Conservation (phyloP, 106 monocot species). For the Iris macrosiphon region DNA sequence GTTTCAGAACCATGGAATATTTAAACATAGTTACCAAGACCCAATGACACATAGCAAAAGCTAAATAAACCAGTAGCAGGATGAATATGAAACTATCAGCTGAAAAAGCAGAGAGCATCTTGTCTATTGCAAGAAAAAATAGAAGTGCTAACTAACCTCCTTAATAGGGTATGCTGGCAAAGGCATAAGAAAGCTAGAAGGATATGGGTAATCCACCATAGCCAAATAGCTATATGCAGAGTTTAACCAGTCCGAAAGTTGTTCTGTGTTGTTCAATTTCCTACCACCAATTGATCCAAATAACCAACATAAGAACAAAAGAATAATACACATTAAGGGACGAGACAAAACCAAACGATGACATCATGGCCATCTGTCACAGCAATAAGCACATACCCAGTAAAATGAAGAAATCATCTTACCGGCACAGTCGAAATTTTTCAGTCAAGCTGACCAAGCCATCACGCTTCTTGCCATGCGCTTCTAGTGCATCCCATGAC, state of each 20-base stretch:
- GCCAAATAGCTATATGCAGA: slow-evolving; percentile 89
- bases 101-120: too few species aligned
- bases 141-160: slow-evolving; percentile 42
- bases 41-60: too few species aligned
- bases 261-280: slow-evolving; percentile 41
- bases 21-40: too few species aligned
- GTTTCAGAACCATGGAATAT: too few species aligned
- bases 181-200: slow-evolving; percentile 89
- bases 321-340: not conserved
- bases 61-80: too few species aligned
- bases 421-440: slow-evolving; percentile 71
- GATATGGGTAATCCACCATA: slow-evolving; percentile 88
- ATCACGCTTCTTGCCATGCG: slow-evolving; percentile 28
- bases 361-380: not conserved
- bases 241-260: slow-evolving; percentile 76
- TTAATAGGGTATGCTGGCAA: slow-evolving; percentile 88
- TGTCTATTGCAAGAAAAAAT: too few species aligned
- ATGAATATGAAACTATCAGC: too few species aligned
- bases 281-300: slow-evolving; percentile 18
- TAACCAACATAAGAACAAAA: not conserved
- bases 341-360: not conserved
- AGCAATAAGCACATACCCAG: not conserved
- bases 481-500: slow-evolving; percentile 72
- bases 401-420: slow-evolving; percentile 8
- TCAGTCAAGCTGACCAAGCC: slow-evolving; percentile 59